Conservation (phyloP, 345 rosid genomes). For the Citrus inodora region DNA sequence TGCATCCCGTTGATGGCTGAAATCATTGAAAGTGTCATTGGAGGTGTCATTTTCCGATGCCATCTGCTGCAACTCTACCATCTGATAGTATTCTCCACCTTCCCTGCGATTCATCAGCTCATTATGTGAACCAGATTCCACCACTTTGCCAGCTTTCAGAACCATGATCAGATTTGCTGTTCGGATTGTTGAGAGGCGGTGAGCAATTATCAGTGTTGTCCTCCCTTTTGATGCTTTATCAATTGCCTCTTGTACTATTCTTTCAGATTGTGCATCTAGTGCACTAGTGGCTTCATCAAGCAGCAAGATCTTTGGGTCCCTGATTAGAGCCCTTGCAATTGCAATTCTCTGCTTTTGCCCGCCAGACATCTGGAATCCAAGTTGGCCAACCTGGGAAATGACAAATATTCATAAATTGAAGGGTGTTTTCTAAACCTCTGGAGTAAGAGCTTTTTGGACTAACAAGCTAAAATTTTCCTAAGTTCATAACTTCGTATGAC, state of each 20-base stretch:
- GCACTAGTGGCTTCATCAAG: slow-evolving; percentile 80
- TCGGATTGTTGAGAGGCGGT: slow-evolving; percentile 54
- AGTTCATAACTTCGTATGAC: background rate
- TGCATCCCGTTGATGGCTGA: slow-evolving; percentile 22
- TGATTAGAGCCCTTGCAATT: slow-evolving; percentile 60
- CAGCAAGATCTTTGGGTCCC: slow-evolving; percentile 60
- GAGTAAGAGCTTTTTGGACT: background rate
- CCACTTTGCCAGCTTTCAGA: slow-evolving; percentile 50
- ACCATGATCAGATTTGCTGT: slow-evolving; percentile 49
- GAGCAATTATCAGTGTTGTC: slow-evolving; percentile 61
- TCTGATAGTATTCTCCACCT: slow-evolving; percentile 45
- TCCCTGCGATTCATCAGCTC: slow-evolving; percentile 36
- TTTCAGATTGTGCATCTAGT: slow-evolving; percentile 62
- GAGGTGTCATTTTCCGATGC: slow-evolving; percentile 24
- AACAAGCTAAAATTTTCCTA: background rate
- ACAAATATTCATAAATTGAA: slow-evolving; percentile 1
- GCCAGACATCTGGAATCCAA: slow-evolving; percentile 67
- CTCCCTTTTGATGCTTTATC: slow-evolving; percentile 60
- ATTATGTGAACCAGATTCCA: slow-evolving; percentile 60
- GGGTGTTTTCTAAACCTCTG: background rate
- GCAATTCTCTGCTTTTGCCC: slow-evolving; percentile 78
- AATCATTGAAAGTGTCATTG: slow-evolving; percentile 15
- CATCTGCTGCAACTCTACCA: slow-evolving; percentile 51
- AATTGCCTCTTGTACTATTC: slow-evolving; percentile 57
- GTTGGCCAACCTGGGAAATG: slow-evolving; percentile 55